phyloP scores from a whole-genome alignment of 2,329 filamentous ascomycete genomes.

The Alternaria triticimaculans region DNA sequence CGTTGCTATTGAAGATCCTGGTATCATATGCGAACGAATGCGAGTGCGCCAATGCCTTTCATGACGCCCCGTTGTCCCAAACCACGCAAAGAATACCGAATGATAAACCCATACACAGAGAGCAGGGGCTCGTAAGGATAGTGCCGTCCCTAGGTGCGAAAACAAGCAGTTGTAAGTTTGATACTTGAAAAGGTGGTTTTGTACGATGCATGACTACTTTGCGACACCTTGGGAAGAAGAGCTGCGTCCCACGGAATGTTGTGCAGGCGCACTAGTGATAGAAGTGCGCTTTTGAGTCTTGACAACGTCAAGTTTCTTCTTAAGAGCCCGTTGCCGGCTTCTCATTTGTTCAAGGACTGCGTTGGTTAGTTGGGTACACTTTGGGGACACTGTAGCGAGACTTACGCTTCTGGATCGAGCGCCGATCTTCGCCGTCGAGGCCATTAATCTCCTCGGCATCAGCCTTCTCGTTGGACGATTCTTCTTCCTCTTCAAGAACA shows the following conservation, averaged over 20 bases:
- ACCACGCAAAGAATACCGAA: background rate
- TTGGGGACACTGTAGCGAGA: slow-evolving; percentile 13
- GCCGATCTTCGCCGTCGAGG: slow-evolving; percentile 72
- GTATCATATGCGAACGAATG: slow-evolving; percentile 31
- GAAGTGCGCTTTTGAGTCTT: slow-evolving; percentile 47
- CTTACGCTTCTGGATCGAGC: slow-evolving; percentile 76
- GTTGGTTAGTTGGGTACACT: slow-evolving; percentile 27
- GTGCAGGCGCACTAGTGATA: slow-evolving; percentile 40
- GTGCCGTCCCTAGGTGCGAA: background rate
- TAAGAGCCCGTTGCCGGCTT: slow-evolving; percentile 50
- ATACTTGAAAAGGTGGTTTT: background rate
- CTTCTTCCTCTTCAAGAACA: slow-evolving; percentile 82
- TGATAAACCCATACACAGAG: background rate
- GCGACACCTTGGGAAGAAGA: slow-evolving; percentile 40
- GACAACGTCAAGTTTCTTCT: slow-evolving; percentile 55
- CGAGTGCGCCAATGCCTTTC: slow-evolving; percentile 5
- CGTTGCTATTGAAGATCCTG: slow-evolving; percentile 11
- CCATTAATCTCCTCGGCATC: slow-evolving; percentile 60
- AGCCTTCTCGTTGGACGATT: slow-evolving; percentile 55
- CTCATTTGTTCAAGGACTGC: slow-evolving; percentile 56
- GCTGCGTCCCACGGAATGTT: slow-evolving; percentile 37
- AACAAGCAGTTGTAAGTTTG: slow-evolving; percentile 2
- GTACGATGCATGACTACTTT: slow-evolving; percentile 1
- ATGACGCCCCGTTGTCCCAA: background rate
- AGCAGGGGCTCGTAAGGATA: background rate